These are phyloP conservation scores for Leishmania mexicana DNA, from an alignment of 208 protist species.

Conservation along the genomic window DNA sequence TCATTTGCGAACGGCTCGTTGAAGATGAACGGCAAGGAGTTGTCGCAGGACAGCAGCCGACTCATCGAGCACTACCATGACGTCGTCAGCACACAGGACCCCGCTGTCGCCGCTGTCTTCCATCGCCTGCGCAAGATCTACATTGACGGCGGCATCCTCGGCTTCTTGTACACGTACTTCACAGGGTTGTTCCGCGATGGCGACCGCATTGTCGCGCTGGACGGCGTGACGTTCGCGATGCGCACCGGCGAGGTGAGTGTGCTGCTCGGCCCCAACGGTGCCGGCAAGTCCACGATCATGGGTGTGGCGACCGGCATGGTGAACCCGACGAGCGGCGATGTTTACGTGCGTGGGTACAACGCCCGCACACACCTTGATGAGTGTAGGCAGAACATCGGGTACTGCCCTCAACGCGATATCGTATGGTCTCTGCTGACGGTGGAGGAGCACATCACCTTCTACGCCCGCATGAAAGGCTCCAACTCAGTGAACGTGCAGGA, in stretches of 20 bases:
- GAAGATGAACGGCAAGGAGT: slow-evolving; percentile 19
- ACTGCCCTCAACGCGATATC: slow-evolving; percentile 95
- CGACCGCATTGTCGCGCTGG: slow-evolving; percentile 59
- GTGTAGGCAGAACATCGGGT: slow-evolving; percentile 87
- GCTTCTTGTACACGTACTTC: slow-evolving; percentile 70
- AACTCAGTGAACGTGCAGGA: slow-evolving; percentile 46
- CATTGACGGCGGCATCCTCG: slow-evolving; percentile 58
- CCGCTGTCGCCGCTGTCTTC: slow-evolving; percentile 43
- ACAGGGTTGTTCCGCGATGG: slow-evolving; percentile 54
- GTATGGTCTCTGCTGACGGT: slow-evolving; percentile 92
- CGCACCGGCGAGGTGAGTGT: slow-evolving; percentile 71
- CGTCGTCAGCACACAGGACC: slow-evolving; percentile 38
- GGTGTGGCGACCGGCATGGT: slow-evolving; percentile 79
- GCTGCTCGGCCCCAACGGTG: slow-evolving; percentile 87
- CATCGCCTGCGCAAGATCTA: slow-evolving; percentile 64
- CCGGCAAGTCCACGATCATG: slow-evolving; percentile 86
- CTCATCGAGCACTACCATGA: slow-evolving; percentile 52
- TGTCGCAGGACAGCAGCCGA: neutral
- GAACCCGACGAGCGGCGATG: slow-evolving; percentile 57
- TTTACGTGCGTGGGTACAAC: slow-evolving; percentile 65
- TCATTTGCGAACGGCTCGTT: slow-evolving; percentile 6
- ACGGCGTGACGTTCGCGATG: slow-evolving; percentile 73
- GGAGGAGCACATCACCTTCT: slow-evolving; percentile 94
- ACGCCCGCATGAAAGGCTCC: slow-evolving; percentile 88
- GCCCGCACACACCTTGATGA: slow-evolving; percentile 53